Conservation (phyloP, 441 rosid genomes). For the Capsella rubella region DNA sequence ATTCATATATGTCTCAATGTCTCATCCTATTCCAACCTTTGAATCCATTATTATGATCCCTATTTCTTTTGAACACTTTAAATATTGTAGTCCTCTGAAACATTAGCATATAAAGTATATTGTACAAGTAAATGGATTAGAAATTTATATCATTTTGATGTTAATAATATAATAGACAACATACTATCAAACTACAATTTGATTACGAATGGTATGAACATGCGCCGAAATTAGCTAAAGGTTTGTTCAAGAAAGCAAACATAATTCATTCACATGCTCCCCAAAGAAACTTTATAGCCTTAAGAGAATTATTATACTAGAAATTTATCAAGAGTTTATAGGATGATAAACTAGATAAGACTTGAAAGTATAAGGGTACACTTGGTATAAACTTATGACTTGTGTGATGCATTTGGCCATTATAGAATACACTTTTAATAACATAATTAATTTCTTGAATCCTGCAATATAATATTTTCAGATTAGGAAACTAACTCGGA, state of each 20-base stretch:
- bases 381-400: background rate
- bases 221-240: constrained; percentile 39
- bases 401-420: constrained; percentile 5
- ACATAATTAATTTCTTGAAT: background rate
- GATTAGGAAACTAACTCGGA: background rate
- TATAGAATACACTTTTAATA: background rate
- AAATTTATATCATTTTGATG: background rate
- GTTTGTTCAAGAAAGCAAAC: constrained; percentile 21
- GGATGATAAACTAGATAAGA: constrained; percentile 32
- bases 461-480: background rate
- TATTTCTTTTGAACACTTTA: background rate
- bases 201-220: constrained; percentile 35
- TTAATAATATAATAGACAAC: background rate
- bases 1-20: no score
- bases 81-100: background rate
- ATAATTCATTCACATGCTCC: constrained; percentile 43
- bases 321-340: background rate
- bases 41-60: no score
- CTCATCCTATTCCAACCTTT: background rate
- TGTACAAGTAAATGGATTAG: background rate
- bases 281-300: constrained; percentile 27
- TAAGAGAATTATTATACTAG: constrained; percentile 13
- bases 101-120: background rate
- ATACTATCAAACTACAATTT: constrained; percentile 24
- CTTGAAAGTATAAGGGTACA: constrained; percentile 1